Base-by-base conservation (phyloP, 2,329 filamentous ascomycete species). In the Blumeria hordei region DNA sequence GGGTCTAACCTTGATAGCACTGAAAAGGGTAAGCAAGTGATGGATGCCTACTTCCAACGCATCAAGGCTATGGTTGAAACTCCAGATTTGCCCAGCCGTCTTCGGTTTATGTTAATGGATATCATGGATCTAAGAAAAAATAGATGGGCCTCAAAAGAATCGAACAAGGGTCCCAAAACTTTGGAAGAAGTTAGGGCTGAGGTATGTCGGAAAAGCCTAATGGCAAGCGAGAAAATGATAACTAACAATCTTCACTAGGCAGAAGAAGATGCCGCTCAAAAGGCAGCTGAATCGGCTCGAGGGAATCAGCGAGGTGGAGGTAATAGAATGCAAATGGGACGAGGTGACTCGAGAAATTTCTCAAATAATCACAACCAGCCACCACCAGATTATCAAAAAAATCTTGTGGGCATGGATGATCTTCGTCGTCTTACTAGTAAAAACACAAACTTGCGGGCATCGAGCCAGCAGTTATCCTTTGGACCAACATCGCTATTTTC, bases 101-200 rank as follows among this genome's bases (percentile, higher is more conserved):
- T 95, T 62, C 81, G 78, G 66, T 98, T 96, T 71, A 96, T 98
- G 92, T 77, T 98, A 58, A 80, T 96, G 80, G 92, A 98, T 66
- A 78, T 94, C 55, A 68, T 94, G 56, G 92, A 98, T 67, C 74
- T 98, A 60, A 82, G 92, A 61, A 78, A 69, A 65, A 72, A 74
- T 54, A 74, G 77, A 66, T 98, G 92, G 92, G 69, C 76, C 58
- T 88, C 86, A 56, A 95, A 94, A 74, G 87, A 94, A 66, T 71
- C 73, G 55, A 84, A 88, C 70, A 96, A 96, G 74, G 92, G 92
- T 39, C 92, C 92, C 57, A 95, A 95, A 80, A 98, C 92, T 8
- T 83, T 98, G 54, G 80, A 88, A 3, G 85, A 96, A 70, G 85
- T 98, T 61, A 85, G 88, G 66, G 83, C 81, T 61, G 83, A 87